Conservation (phyloP, 768 basidiomycete genomes). For the Panaeolus papilionaceus region DNA sequence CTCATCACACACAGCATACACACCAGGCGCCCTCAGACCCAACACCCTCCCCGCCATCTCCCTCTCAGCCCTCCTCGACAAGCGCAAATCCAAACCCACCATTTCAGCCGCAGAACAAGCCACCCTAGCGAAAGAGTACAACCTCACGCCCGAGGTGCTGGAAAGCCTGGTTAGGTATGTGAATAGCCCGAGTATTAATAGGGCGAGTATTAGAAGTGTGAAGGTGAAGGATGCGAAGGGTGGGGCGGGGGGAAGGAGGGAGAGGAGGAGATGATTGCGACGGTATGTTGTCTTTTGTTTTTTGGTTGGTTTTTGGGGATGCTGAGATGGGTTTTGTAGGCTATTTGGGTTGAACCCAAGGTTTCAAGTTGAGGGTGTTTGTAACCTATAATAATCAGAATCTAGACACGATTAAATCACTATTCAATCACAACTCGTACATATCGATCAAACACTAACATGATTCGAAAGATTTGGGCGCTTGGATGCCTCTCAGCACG, state of each 20-base stretch:
- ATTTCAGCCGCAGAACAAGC: slow-evolving; percentile 44
- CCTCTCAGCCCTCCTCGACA: slow-evolving; percentile 66
- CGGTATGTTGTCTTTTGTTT: slow-evolving; percentile 42
- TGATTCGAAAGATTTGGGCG: too few relatives aligned
- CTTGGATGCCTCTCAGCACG: too few relatives aligned
- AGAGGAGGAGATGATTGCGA: slow-evolving; percentile 55
- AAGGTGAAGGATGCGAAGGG: background rate
- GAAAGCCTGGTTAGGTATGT: slow-evolving; percentile 60
- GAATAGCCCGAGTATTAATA: slow-evolving; percentile 68
- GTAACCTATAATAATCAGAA: too few relatives aligned
- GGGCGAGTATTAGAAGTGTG: slow-evolving; percentile 46
- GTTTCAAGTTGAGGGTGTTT: slow-evolving; percentile 21
- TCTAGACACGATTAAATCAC: too few relatives aligned
- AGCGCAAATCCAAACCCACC: slow-evolving; percentile 56
- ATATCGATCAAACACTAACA: too few relatives aligned
- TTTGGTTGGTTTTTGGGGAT: background rate
- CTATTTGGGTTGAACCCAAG: slow-evolving; percentile 51
- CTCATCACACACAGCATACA: slow-evolving; percentile 67
- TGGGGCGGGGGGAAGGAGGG: slow-evolving; percentile 53
- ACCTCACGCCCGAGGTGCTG: slow-evolving; percentile 58
- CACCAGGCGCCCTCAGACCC: slow-evolving; percentile 35
- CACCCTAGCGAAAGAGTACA: slow-evolving; percentile 58
- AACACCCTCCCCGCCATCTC: slow-evolving; percentile 60
- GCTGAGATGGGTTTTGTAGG: slow-evolving; percentile 34
- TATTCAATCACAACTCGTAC: too few relatives aligned